These are phyloP conservation scores for Helenozyma baotianmanensis DNA, from an alignment of 805 yeast species.

Conservation along the genomic window DNA sequence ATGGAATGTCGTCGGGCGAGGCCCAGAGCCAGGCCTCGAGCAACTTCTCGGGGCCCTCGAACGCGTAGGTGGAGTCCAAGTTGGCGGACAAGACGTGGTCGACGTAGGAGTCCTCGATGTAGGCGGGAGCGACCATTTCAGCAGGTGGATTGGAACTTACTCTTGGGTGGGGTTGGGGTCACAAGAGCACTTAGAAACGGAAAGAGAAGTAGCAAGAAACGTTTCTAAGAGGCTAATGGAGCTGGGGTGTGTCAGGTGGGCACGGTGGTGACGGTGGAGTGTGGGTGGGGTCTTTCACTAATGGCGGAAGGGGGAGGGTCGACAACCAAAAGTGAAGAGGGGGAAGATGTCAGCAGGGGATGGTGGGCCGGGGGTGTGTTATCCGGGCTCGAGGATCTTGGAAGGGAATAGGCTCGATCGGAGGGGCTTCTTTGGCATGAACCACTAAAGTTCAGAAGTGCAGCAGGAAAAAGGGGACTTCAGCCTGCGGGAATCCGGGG, in stretches of 20 bases:
- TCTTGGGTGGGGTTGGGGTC: slow-evolving; percentile 21
- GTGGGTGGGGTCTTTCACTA: slow-evolving; percentile 12
- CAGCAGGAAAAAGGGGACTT: too few species aligned
- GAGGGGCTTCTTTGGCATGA: slow-evolving; percentile 44
- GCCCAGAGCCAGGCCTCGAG: slow-evolving; percentile 86
- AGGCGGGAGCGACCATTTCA: slow-evolving; percentile 41
- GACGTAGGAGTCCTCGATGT: slow-evolving; percentile 47
- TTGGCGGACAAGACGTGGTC: slow-evolving; percentile 76
- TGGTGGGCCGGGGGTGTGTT: slow-evolving; percentile 20
- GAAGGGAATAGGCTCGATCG: slow-evolving; percentile 30
- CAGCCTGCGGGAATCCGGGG: too few species aligned
- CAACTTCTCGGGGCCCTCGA: slow-evolving; percentile 96
- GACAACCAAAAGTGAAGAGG: slow-evolving; percentile 29
- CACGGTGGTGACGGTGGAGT: too few species aligned
- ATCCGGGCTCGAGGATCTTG: slow-evolving; percentile 41
- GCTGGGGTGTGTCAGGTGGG: too few species aligned
- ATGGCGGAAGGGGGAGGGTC: slow-evolving; percentile 35
- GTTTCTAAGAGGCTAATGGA: too few species aligned
- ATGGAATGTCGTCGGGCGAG: slow-evolving; percentile 35
- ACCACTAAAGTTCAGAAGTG: too few species aligned
- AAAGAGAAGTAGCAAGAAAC: slow-evolving; percentile 48
- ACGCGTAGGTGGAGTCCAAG: slow-evolving; percentile 85
- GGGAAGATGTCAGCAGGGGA: slow-evolving; percentile 2
- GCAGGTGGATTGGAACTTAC: slow-evolving; percentile 39
- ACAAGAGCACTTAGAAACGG: slow-evolving; percentile 31